phyloP scores from a whole-genome alignment of 2,329 filamentous ascomycete species.

The Penicillium occitanis region DNA sequence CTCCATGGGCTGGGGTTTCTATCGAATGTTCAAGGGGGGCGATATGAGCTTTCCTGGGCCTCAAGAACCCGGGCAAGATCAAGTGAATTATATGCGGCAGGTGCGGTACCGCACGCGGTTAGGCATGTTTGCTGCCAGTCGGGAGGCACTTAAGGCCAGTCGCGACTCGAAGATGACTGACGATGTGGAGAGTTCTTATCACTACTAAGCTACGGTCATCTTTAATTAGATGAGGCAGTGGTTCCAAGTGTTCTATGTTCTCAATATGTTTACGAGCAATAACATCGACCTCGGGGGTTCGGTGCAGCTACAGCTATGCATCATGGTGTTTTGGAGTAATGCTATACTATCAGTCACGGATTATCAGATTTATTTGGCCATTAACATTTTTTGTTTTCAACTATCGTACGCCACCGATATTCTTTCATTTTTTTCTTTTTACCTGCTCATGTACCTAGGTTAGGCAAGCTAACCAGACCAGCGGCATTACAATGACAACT shows the following conservation, averaged over 20 bases:
- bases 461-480: neutral
- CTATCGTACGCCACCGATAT: neutral
- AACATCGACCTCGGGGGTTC: neutral
- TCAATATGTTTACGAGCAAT: neutral
- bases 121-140: slow-evolving; percentile 14
- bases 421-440: neutral
- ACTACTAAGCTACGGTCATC: neutral
- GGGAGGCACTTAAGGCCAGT: neutral
- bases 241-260: neutral
- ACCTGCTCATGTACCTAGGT: neutral
- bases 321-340: neutral
- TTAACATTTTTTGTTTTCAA: neutral
- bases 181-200: slow-evolving; percentile 5
- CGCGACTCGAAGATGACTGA: slow-evolving; percentile 8
- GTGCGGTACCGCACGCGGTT: slow-evolving; percentile 16
- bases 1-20: slow-evolving; percentile 15
- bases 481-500: neutral
- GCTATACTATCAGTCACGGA: neutral
- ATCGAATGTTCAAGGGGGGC: neutral
- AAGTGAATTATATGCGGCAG: slow-evolving; percentile 20
- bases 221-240: neutral
- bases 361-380: neutral
- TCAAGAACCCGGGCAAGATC: slow-evolving; percentile 12
- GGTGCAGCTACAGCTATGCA: neutral
- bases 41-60: neutral